phyloP scores from a whole-genome alignment of 2,329 filamentous ascomycete species.

The Berkeleyomyces basicola region DNA sequence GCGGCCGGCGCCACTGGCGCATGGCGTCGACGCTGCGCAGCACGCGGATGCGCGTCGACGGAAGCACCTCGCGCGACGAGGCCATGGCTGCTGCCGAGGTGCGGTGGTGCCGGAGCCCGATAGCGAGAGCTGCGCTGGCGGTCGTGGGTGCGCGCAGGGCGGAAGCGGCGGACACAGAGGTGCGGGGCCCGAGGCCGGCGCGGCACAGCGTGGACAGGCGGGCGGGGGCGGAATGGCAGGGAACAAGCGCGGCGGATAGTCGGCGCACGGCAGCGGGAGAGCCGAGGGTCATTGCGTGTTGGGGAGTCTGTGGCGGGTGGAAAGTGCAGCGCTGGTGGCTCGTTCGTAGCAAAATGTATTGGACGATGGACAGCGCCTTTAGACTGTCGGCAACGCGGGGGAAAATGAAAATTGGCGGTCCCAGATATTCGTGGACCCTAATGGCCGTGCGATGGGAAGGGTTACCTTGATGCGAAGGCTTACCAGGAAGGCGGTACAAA shows the following conservation, averaged over 20 bases:
- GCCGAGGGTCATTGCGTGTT: background rate
- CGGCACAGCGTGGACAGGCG: background rate
- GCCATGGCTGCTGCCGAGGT: conserved; percentile 15
- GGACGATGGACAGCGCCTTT: background rate
- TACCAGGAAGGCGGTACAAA: no score
- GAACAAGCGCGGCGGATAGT: background rate
- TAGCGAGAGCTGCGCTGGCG: conserved; percentile 6
- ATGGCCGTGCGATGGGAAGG: background rate
- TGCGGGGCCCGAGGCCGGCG: background rate
- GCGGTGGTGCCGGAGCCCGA: conserved; percentile 14
- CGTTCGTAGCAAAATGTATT: background rate
- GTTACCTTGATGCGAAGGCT: background rate
- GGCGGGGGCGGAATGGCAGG: background rate
- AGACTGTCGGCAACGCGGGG: no score
- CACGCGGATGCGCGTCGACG: conserved; percentile 46
- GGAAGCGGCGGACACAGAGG: background rate
- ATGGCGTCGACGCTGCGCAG: conserved; percentile 61
- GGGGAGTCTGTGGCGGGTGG: background rate
- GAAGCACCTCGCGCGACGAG: conserved; percentile 28
- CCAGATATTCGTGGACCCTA: background rate
- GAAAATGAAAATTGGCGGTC: background rate
- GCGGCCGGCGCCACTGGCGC: conserved; percentile 50
- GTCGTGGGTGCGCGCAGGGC: conserved; percentile 1
- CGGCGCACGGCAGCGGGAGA: background rate
- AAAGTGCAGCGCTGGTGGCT: background rate